Conservation (phyloP, 2,329 filamentous ascomycete genomes). For the Sordariomycetes sp. region DNA sequence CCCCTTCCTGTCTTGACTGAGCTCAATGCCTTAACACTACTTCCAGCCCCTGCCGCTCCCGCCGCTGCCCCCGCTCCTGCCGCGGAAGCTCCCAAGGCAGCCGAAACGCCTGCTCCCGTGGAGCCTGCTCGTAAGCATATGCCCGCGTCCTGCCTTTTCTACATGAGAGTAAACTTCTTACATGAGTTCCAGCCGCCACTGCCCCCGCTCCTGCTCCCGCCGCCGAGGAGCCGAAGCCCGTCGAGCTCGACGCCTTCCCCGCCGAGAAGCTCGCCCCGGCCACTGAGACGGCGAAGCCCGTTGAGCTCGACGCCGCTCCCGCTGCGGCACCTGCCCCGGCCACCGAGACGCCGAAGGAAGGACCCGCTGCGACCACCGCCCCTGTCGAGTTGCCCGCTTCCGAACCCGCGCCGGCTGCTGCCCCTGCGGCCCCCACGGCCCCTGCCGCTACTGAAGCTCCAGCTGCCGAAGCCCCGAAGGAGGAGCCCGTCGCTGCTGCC, state of each 20-base stretch:
- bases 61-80: conserved; percentile 13
- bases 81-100: conserved; percentile 11
- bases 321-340: conserved; percentile 9
- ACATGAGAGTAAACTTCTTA: too few relatives aligned
- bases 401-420: too few relatives aligned
- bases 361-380: conserved; percentile 7
- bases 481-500: too few relatives aligned
- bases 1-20: too few relatives aligned
- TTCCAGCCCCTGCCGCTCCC: conserved; percentile 6
- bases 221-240: conserved; percentile 11
- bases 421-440: conserved; percentile 3
- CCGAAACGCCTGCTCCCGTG: conserved; percentile 8
- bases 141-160: too few relatives aligned
- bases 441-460: background rate
- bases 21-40: background rate
- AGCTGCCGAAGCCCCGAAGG: too few relatives aligned
- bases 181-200: conserved; percentile 5
- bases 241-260: conserved; percentile 5
- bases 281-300: conserved; percentile 7
- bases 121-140: conserved; percentile 8
- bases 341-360: conserved; percentile 11
- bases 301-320: conserved; percentile 6
- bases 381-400: too few relatives aligned
- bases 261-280: conserved; percentile 4
- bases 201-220: conserved; percentile 12